Base-by-base conservation (phyloP, 1,139 yeast species). In the Blastobotrys malaysiensis region DNA sequence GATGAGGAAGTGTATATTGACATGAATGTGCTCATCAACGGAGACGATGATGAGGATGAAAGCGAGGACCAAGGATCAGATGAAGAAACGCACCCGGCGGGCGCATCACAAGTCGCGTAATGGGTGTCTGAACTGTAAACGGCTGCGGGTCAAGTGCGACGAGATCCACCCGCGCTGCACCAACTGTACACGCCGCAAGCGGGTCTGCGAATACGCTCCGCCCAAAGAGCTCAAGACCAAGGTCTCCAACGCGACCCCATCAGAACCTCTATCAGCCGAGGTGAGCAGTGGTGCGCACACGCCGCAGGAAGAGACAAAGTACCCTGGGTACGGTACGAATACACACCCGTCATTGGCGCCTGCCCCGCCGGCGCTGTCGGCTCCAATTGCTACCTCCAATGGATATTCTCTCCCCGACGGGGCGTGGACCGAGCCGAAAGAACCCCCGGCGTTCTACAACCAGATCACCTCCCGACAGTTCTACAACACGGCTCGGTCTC, bases 51-150 rank as follows among this genome's bases (percentile, higher is more conserved):
- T 16, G 39, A 31, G 6, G 39, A 67, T 31, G 16, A 31, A 31
- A 7, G 16, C 14, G 16, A 13, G 4, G 3, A 3, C 39, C 4
- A 31, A 13, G 16, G 39, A 31, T 16, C 39, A 31, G 39, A 11
- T 26, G n/a, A 44, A 39, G 45, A 52, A 59, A 68, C 56, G 63
- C 9, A 82, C 81, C 67, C 75, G 95, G 55, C 84, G 84, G 66
- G 86, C 83, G 68, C 96, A 88, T 65, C 86, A 82, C 57, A 88
- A 88, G 69, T 84, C 93, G 39, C 76, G 91, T 56, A 80, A 79
- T 55, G 96, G 96, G 0, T 88, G 96, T 67, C 78, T 82, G 51
- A 85, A 90, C 5, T 88, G 96, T 69, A 88, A 88, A 66, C 78
- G 79, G 62, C 76, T 95, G 66, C 73, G 96, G 55, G 91, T 88